Evolutionary conservation across 306 rosid genomes (phyloP), one percentile per base, ranked within the genome.

Genomic region (Dicorynia guianensis): DNA sequence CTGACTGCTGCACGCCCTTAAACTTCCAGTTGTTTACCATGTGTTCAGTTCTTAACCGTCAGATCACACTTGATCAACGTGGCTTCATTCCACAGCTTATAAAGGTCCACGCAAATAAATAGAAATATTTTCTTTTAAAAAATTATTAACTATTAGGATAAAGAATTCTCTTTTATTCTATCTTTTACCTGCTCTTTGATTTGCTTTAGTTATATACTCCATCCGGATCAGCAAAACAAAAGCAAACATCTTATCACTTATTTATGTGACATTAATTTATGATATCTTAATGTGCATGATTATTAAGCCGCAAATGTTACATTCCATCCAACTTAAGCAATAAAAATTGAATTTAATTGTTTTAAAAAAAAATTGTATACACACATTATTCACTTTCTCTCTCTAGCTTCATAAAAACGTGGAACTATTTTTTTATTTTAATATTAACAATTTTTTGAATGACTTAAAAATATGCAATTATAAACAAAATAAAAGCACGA

Each of bases 231-330:
- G 1, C 67, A 7, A 67, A 40, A 36, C 52, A 12, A 76, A 66
- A 76, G 75, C 19, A 20, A 67, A 76, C 69, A 48, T 76, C 80
- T 56, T 34, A 36, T 76, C 80, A 11, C 25, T 7, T 10, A 56
- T 67, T 67, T 76, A 46, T 25, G 52, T 47, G 11, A 14, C 11
- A 49, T 67, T 67, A 20, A 19, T 42, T 15, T 46, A 46, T 3
- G 52, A 46, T 46, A 11, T 4, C 4, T 19, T 67, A 66, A 44
- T 46, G 36, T 44, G 4, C 3, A 12, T 12, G 6, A 44, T 44
- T 33, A 12, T 46, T 30, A 7, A 8, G 12, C 42, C 19, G 56
- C 40, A 4, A 14, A 38, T 8, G 55, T 4, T 30, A 18, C 14
- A 12, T 10, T 46, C 14, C 13, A 46, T 46, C 52, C 13, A 46